Evolutionary conservation across 2,329 filamentous ascomycete species (phyloP), one percentile per base, ranked within the genome.

Genomic region (Tolypocladium tropicale): DNA sequence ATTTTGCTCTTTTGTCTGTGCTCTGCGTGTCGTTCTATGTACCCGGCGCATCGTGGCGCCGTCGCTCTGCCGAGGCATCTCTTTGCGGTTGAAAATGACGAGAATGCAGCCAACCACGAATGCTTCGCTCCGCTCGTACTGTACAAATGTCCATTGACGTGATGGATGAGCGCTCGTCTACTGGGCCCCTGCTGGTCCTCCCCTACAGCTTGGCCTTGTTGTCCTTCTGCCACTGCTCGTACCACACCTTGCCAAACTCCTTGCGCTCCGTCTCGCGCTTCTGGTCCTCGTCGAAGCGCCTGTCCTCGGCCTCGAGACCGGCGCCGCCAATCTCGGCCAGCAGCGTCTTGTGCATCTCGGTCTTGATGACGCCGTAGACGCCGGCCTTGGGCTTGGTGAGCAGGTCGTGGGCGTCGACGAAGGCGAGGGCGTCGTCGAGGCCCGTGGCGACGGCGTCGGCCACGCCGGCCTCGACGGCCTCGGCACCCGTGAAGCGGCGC

Each of bases 311-410:
- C 33, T 76, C 80, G 61, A 77, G 73, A 32, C 72, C 72, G 56
- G 79, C 75, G 3, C 73, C 73, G 56, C 79, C 79, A 61, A 91
- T 67, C 62, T 83, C 74, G 18, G 69, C 78, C 36, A 90, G 67
- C 7, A 82, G 79, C 66, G 88, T 83, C 25, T 82, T 76, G 69
- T 86, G 90, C 82, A 93, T 86, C 72, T 92, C 89, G 59, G 78
- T 74, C 77, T 91, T 93, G 67, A 94, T 72, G 55, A 78, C 66
- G 3, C 86, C 85, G 67, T 90, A 93, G 30, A 88, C 81, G 12
- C 83, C 83, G 36, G 79, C 81, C 61, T 80, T 78, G 0, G 78
- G 79, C 76, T 88, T 89, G 32, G 76, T 74, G 6, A 78, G 71
- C 58, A 94, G 69, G 53, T 78, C 78, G 50, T 80, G 75, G 56